Percentiles rank a stretch among this genome's conserved stretches.
These are phyloP conservation scores for Ascocoryne sarcoides DNA, from an alignment of 2,329 filamentous ascomycete genomes.

Conservation along the genomic window DNA sequence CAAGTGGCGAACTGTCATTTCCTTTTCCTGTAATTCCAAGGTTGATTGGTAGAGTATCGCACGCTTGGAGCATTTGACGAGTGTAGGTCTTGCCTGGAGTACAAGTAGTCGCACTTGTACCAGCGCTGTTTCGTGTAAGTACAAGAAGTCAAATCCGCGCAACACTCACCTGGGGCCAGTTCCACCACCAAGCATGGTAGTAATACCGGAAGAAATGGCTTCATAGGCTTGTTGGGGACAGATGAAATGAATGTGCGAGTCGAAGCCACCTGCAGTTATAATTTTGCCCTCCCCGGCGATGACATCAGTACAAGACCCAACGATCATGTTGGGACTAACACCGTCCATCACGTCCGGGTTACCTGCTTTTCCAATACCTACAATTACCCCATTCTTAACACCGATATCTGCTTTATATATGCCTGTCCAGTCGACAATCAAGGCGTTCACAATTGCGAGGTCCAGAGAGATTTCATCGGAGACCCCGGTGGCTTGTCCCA, in stretches of 20 bases:
- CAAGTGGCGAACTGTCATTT: constrained; percentile 65
- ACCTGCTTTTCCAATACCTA: constrained; percentile 85
- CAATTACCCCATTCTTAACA: constrained; percentile 78
- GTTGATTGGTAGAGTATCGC: constrained; percentile 74
- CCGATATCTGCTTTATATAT: constrained; percentile 98
- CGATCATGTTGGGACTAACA: constrained; percentile 66
- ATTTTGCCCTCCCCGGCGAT: constrained; percentile 87
- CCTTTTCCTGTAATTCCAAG: constrained; percentile 89
- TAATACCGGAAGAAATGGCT: constrained; percentile 75
- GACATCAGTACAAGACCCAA: constrained; percentile 85
- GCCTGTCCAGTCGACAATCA: constrained; percentile 84
- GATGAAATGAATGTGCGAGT: constrained; percentile 89
- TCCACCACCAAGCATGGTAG: constrained; percentile 83
- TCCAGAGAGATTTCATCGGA: constrained; percentile 67
- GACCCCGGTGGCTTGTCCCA: constrained; percentile 83
- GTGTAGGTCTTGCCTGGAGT: constrained; percentile 80
- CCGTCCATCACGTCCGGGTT: constrained; percentile 97
- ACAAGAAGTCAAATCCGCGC: neutral
- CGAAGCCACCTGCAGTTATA: constrained; percentile 80
- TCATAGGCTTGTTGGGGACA: constrained; percentile 88
- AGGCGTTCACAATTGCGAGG: constrained; percentile 78
- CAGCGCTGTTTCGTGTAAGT: constrained; percentile 47
- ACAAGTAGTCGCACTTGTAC: constrained; percentile 86
- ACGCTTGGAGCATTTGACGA: constrained; percentile 81
- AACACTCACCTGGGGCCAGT: constrained; percentile 67